A percentile compares a stretch with the other conserved stretches of the same genome.
phyloP scores from a whole-genome alignment of 1,139 yeast genomes.

The Suhomyces anneliseae region DNA sequence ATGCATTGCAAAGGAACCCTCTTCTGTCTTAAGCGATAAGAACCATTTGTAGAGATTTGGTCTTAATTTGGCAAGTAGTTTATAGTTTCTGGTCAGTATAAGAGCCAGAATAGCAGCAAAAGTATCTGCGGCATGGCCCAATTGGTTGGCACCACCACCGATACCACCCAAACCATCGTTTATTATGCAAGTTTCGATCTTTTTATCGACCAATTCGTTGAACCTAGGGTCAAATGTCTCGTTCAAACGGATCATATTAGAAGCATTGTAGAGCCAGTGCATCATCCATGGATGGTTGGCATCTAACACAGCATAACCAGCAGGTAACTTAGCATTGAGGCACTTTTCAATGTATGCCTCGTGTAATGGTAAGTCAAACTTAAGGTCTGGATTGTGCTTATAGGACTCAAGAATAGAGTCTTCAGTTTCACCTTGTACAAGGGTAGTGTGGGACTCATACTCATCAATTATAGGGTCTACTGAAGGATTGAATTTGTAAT shows the following conservation, averaged over 20 bases:
- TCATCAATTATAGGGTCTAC: constrained; percentile 7
- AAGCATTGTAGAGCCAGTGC: constrained; percentile 77
- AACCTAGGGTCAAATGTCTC: constrained; percentile 6
- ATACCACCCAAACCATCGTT: constrained; percentile 62
- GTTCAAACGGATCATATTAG: constrained; percentile 2
- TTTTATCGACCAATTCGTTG: constrained; percentile 19
- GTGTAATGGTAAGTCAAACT: constrained; percentile 16
- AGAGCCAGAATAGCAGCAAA: constrained; percentile 76
- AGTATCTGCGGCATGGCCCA: constrained; percentile 82
- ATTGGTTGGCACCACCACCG: constrained; percentile 80
- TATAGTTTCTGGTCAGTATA: constrained; percentile 51
- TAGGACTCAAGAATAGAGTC: constrained; percentile 13
- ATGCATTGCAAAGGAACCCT: constrained; percentile 80
- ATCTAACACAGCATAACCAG: constrained; percentile 55
- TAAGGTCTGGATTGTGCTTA: constrained; percentile 7
- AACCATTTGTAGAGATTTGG: constrained; percentile 62
- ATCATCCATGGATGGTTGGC: constrained; percentile 91
- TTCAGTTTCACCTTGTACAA: constrained; percentile 14
- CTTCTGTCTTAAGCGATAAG: constrained; percentile 55
- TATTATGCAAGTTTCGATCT: constrained; percentile 28
- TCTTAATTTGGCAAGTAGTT: constrained; percentile 25
- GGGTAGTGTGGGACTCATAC: constrained; percentile 16
- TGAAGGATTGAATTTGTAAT: constrained; percentile 6
- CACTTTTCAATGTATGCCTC: constrained; percentile 22
- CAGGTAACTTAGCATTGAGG: constrained; percentile 50